Percentiles rank a stretch among this genome's conserved stretches.
These are phyloP conservation scores for Leptographium lundbergii DNA, from an alignment of 2,329 filamentous ascomycete genomes.

Conservation along the genomic window DNA sequence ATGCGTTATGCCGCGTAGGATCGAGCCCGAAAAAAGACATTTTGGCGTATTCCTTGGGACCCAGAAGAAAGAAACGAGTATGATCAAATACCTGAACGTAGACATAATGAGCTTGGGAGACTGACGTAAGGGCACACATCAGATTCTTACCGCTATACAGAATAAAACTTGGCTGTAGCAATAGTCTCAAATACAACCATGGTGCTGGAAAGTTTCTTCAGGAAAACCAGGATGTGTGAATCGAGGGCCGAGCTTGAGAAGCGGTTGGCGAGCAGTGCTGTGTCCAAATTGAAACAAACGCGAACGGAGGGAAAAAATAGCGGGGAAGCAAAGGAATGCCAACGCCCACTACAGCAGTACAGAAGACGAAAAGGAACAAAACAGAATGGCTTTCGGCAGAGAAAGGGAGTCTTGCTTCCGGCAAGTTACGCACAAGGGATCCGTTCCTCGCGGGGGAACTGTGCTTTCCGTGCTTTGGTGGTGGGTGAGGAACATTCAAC, in stretches of 20 bases:
- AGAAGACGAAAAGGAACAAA: background rate
- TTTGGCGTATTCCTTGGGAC: constrained; percentile 7
- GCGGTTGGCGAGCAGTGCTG: background rate
- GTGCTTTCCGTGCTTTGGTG: background rate
- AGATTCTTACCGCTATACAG: constrained; percentile 3
- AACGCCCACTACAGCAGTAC: background rate
- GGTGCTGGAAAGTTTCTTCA: background rate
- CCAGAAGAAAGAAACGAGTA: background rate
- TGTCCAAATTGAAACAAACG: background rate
- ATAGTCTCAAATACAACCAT: constrained; percentile 3
- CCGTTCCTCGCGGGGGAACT: background rate
- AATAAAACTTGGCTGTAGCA: background rate
- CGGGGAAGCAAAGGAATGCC: background rate
- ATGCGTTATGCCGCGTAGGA: constrained; percentile 52
- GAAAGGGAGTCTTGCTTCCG: background rate
- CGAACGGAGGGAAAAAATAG: background rate
- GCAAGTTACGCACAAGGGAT: background rate
- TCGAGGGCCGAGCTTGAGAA: background rate
- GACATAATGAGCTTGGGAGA: background rate
- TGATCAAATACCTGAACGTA: background rate
- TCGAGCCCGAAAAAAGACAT: constrained; percentile 96
- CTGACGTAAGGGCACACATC: background rate
- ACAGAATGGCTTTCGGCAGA: background rate
- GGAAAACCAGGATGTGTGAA: background rate
- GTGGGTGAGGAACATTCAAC: background rate